A percentile compares a stretch with the other conserved stretches of the same genome.
phyloP scores from a whole-genome alignment of 1,284 basidiomycete species.

The Neotropicomus parvogracilis region DNA sequence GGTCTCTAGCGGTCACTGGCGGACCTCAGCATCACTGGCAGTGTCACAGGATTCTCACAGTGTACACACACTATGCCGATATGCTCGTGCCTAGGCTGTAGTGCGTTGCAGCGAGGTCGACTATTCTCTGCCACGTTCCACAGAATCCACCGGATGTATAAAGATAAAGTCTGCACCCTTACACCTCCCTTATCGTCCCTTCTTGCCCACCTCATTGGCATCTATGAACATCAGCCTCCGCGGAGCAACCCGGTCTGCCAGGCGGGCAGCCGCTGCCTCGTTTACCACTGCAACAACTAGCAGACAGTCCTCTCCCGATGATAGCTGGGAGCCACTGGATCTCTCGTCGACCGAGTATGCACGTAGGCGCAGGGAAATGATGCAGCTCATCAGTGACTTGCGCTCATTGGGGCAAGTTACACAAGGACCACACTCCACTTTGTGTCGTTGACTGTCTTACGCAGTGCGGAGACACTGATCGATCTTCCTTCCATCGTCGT shows the following conservation, averaged over 20 bases:
- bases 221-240: slow-evolving; percentile 12
- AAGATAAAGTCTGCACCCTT: slow-evolving; percentile 21
- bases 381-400: slow-evolving; percentile 45
- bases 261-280: background rate
- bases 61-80: background rate
- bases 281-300: background rate
- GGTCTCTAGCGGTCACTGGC: no score
- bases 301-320: slow-evolving; percentile 10
- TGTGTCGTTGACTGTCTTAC: background rate
- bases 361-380: slow-evolving; percentile 41
- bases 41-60: background rate
- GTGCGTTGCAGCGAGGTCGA: background rate
- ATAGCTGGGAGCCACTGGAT: slow-evolving; percentile 13
- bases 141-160: slow-evolving; percentile 12
- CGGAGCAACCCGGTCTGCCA: background rate
- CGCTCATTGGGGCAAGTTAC: slow-evolving; percentile 42
- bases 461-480: slow-evolving; percentile 41
- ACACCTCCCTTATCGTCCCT: background rate
- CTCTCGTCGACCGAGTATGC: slow-evolving; percentile 43
- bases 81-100: background rate
- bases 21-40: no score
- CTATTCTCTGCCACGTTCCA: background rate
- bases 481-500: slow-evolving; percentile 53
- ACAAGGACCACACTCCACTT: background rate
- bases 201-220: background rate